These are phyloP conservation scores for Didymella glomerata DNA, from an alignment of 2,329 filamentous ascomycete genomes.

Conservation along the genomic window DNA sequence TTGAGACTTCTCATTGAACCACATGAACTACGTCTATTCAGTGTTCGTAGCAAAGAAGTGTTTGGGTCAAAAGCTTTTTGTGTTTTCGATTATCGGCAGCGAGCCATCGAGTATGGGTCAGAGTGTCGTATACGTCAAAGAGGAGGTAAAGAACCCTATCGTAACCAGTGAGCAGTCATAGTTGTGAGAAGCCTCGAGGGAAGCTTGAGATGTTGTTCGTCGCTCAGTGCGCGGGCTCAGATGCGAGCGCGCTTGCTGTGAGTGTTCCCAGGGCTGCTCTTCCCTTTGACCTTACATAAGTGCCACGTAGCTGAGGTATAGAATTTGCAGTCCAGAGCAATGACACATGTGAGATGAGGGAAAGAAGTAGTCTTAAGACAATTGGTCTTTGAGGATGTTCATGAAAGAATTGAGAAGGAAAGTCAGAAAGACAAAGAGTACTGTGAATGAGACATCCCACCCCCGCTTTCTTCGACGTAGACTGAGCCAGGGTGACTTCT, in stretches of 20 bases:
- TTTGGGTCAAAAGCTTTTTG: too few relatives aligned
- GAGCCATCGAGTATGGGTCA: too few relatives aligned
- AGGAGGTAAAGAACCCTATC: too few relatives aligned
- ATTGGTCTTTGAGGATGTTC: not conserved
- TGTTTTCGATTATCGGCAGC: too few relatives aligned
- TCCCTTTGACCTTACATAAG: not conserved
- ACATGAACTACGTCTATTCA: too few relatives aligned
- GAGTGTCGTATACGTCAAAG: too few relatives aligned
- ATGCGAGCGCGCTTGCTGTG: not conserved
- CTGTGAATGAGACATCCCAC: not conserved
- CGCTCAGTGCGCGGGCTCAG: not conserved
- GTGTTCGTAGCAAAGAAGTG: too few relatives aligned
- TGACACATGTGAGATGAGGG: not conserved
- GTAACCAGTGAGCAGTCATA: too few relatives aligned
- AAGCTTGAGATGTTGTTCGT: not conserved
- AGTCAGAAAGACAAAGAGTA: not conserved
- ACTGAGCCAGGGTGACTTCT: not conserved
- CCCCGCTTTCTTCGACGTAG: not conserved
- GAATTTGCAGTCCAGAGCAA: not conserved
- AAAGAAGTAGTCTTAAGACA: not conserved
- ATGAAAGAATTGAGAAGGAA: not conserved
- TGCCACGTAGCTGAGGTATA: not conserved
- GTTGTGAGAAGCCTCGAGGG: too few relatives aligned
- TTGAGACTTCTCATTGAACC: too few relatives aligned
- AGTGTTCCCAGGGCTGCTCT: not conserved